Evolutionary conservation across 371 early-diverging fungal species (phyloP).

Genomic region (Mortierella sp.): DNA sequence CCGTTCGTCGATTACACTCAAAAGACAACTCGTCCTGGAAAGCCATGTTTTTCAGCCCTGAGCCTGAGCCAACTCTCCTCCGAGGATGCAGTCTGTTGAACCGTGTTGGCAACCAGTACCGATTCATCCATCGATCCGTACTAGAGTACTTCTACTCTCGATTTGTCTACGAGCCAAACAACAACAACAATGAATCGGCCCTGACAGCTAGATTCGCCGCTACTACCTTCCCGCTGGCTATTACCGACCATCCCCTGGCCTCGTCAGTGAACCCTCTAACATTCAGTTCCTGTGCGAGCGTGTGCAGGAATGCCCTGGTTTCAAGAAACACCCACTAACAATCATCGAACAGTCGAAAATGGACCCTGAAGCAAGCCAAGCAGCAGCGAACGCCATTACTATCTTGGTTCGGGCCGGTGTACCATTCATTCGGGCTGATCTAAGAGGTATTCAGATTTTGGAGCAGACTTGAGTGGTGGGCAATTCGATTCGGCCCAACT

Average conservation of each 20-base stretch:
- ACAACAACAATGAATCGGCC: too few species aligned
- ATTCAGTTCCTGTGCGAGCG: conserved; percentile 7
- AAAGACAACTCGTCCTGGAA: conserved; percentile 6
- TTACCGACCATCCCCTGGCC: too few species aligned
- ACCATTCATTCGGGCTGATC: conserved; percentile 2
- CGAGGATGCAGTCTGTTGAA: background rate
- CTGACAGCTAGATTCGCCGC: too few species aligned
- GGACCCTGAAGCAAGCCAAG: background rate
- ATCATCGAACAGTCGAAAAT: background rate
- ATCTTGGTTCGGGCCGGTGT: conserved; percentile 12
- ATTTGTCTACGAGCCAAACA: background rate
- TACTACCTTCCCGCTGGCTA: too few species aligned
- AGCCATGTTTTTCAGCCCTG: background rate
- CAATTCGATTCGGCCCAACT: background rate
- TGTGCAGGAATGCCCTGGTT: background rate
- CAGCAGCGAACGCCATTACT: conserved; percentile 10
- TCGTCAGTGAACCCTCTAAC: conserved; percentile 1
- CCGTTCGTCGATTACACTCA: conserved; percentile 1
- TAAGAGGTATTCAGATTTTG: conserved; percentile 7
- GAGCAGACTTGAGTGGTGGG: conserved; percentile 10
- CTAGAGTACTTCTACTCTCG: conserved; percentile 6
- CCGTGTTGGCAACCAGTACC: conserved; percentile 10
- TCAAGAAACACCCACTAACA: background rate
- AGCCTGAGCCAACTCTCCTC: background rate
- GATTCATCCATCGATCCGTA: conserved; percentile 20